Evolutionary conservation across 2,329 filamentous ascomycete species (phyloP), one percentile per base, ranked within the genome.

Genomic region (Cladosporium sphaerospermum): DNA sequence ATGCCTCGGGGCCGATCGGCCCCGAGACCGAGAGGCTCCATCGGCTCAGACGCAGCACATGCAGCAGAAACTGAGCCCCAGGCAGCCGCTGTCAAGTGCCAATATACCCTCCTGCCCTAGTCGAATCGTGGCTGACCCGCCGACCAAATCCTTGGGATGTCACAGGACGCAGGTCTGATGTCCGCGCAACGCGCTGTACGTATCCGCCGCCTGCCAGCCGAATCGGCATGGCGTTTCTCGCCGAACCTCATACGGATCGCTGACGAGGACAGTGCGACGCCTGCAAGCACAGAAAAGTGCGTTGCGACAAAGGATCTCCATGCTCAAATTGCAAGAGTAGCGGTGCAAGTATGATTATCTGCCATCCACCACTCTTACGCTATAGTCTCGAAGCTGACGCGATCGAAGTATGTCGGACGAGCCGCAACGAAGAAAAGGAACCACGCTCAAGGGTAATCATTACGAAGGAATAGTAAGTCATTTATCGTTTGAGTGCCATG

Each of bases 391-490:
- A 28, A 28, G 23, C 23, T 28, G 23, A 28, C 23, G 23, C 23
- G 23, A 28, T 7, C 4, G 23, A 28, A 56, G 55, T 48, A 13
- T 57, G 55, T 34, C 55, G 52, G 16, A 57, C 52, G 34, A 50
- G 42, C 23, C 31, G 48, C 7, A 37, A 43, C 9, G 46, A 49
- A 4, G 40, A 46, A 13, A 40, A 44, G 14, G 56, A 57, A 31
- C 50, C 53, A 19, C 50, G 54, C 9, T 56, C 56, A 28, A 55
- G 56, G 14, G 56, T 57, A 14, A 56, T 55, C 13, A 56, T 57
- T 18, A 54, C 56, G 7, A 57, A 57, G 31, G 50, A 57, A 50
- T 57, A 57, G 56, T 57, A 45, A 9, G 53, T 53, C 4, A 19
- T 8, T 23, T 3, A 39, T 2, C 8, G 1, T 16, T 13, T 31